phyloP scores from a whole-genome alignment of 2,329 filamentous ascomycete genomes.

The Beauveria sp. region DNA sequence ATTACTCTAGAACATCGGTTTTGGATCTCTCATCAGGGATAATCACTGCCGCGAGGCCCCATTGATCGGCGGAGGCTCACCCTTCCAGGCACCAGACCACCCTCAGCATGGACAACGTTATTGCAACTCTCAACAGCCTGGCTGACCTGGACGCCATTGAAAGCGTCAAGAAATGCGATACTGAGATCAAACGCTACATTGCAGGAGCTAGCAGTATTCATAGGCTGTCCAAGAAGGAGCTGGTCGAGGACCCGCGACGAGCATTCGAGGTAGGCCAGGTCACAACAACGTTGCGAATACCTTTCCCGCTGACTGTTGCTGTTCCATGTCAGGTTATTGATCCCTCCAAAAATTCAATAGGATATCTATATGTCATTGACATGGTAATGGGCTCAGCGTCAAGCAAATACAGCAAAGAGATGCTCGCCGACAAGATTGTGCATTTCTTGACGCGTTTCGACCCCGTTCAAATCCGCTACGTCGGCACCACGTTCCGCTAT shows the following conservation, averaged over 20 bases:
- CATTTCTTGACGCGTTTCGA: constrained; percentile 43
- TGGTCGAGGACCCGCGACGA: constrained; percentile 27
- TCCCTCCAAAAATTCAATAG: constrained; percentile 42
- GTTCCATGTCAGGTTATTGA: constrained; percentile 32
- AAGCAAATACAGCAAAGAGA: constrained; percentile 22
- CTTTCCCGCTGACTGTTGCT: constrained; percentile 14
- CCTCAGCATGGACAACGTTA: constrained; percentile 24
- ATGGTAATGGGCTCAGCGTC: constrained; percentile 24
- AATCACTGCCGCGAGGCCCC: background rate
- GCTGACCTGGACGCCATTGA: constrained; percentile 25
- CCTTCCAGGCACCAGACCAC: background rate
- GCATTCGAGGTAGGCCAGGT: constrained; percentile 33
- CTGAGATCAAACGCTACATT: constrained; percentile 30
- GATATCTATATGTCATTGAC: constrained; percentile 42
- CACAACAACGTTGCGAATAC: background rate
- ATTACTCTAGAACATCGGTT: background rate
- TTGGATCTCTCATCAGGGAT: background rate
- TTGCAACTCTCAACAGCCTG: constrained; percentile 33
- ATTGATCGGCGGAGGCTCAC: background rate
- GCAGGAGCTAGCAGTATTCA: constrained; percentile 30
- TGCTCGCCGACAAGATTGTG: constrained; percentile 34
- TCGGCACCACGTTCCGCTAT: constrained; percentile 33
- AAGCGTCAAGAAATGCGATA: constrained; percentile 31
- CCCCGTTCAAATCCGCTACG: constrained; percentile 44
- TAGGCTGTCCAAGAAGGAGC: constrained; percentile 22